These are phyloP conservation scores for Dysphania ambrosioides DNA, from an alignment of 148 eudicot species.

Conservation along the genomic window DNA sequence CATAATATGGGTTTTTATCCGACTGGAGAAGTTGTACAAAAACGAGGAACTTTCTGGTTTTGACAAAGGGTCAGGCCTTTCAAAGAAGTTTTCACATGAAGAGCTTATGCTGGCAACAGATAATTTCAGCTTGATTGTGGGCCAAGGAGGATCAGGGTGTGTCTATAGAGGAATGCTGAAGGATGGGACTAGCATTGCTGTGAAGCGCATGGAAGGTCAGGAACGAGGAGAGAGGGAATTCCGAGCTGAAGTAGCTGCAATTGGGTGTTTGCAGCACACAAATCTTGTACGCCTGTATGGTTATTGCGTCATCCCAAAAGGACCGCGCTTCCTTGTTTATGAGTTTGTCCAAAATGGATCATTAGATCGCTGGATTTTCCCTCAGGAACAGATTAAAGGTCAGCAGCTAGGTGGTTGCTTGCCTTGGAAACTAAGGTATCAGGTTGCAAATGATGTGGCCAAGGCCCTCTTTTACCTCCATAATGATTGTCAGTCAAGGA, in stretches of 20 bases:
- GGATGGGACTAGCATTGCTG: slow-evolving; percentile 61
- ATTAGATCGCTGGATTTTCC: slow-evolving; percentile 69
- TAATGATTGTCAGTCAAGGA: slow-evolving; percentile 55
- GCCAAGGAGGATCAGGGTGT: slow-evolving; percentile 59
- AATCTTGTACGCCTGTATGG: slow-evolving; percentile 58
- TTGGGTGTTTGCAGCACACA: slow-evolving; percentile 54
- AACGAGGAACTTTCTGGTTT: background rate
- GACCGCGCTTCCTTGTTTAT: slow-evolving; percentile 55
- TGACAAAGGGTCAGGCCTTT: slow-evolving; percentile 54
- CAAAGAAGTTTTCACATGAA: slow-evolving; percentile 42
- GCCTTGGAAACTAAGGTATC: slow-evolving; percentile 52
- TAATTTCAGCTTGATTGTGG: slow-evolving; percentile 42
- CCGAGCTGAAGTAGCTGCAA: slow-evolving; percentile 58
- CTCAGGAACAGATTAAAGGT: slow-evolving; percentile 10
- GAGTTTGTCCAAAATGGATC: slow-evolving; percentile 67
- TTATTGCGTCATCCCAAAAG: slow-evolving; percentile 43
- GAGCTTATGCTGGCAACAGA: slow-evolving; percentile 65
- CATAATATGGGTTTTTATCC: slow-evolving; percentile 17
- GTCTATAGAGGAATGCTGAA: slow-evolving; percentile 61
- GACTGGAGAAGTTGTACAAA: slow-evolving; percentile 17
- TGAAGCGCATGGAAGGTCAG: slow-evolving; percentile 50
- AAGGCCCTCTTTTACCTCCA: slow-evolving; percentile 65
- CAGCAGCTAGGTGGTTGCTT: slow-evolving; percentile 41
- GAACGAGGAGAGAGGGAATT: slow-evolving; percentile 55
- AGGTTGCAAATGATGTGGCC: slow-evolving; percentile 67